Conservation (phyloP, 306 rosid species). For the Potentilla sterilis region DNA sequence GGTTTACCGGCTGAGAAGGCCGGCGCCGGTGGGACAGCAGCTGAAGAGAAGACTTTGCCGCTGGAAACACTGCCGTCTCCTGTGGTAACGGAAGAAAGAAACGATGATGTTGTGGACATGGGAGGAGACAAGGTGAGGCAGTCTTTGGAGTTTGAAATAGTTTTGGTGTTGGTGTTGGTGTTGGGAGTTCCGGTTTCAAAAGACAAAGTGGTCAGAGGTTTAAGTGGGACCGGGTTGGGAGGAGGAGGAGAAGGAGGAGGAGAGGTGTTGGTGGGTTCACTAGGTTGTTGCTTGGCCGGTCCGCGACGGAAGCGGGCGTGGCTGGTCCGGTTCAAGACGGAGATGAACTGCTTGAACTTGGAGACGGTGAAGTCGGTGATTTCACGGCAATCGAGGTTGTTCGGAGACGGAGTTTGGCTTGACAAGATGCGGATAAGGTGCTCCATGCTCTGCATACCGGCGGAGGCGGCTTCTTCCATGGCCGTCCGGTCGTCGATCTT, state of each 20-base stretch:
- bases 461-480: slow-evolving; percentile 64
- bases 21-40: slow-evolving; percentile 28
- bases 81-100: slow-evolving; percentile 52
- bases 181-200: slow-evolving; percentile 8
- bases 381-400: slow-evolving; percentile 49
- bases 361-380: slow-evolving; percentile 69
- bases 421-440: slow-evolving; percentile 53
- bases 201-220: neutral
- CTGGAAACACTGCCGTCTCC: slow-evolving; percentile 79
- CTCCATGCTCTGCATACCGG: slow-evolving; percentile 73
- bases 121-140: slow-evolving; percentile 43
- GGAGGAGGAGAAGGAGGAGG: neutral
- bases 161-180: neutral
- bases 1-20: slow-evolving; percentile 51
- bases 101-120: slow-evolving; percentile 59
- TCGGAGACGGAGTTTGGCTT: slow-evolving; percentile 18
- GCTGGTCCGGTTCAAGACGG: slow-evolving; percentile 70
- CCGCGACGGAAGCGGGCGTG: slow-evolving; percentile 91
- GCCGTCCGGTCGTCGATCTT: slow-evolving; percentile 48
- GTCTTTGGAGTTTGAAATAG: slow-evolving; percentile 18
- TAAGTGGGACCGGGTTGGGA: neutral
- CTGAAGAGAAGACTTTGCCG: slow-evolving; percentile 44
- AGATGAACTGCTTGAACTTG: slow-evolving; percentile 62
- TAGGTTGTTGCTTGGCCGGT: slow-evolving; percentile 24
- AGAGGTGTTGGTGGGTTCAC: neutral